A percentile compares a stretch with the other conserved stretches of the same genome.
Conservation (phyloP, 176 grass and related monocot species). For the Ananas comosus region DNA sequence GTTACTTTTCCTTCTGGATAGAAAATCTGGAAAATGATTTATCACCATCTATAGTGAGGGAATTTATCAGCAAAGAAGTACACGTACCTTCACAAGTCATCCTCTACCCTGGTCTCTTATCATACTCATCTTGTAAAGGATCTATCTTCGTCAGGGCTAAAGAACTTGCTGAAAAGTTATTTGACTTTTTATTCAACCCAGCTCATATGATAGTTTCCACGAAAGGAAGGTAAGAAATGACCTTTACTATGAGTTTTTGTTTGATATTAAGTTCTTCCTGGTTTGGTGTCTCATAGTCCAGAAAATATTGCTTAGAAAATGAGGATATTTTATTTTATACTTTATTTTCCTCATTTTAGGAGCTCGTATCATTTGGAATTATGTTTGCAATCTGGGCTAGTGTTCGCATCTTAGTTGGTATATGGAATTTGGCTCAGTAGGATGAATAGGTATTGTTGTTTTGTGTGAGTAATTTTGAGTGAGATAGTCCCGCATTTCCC, state of each 20-base stretch:
- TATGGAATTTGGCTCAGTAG: too few species aligned
- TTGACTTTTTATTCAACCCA: conserved; percentile 1
- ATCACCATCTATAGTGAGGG: not conserved
- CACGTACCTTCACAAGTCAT: not conserved
- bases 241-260: not conserved
- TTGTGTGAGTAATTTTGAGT: too few species aligned
- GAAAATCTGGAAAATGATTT: conserved; percentile 10
- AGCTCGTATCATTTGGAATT: too few species aligned
- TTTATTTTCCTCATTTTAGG: too few species aligned
- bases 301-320: too few species aligned
- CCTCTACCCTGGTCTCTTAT: not conserved
- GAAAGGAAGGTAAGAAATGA: not conserved
- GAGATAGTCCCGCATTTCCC: too few species aligned
- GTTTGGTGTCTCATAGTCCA: too few species aligned
- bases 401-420: too few species aligned
- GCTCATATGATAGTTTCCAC: not conserved
- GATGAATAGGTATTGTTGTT: too few species aligned
- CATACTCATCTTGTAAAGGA: not conserved
- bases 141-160: not conserved
- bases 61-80: not conserved
- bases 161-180: not conserved
- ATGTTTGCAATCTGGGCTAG: too few species aligned
- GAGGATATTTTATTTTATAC: too few species aligned
- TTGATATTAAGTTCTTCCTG: not conserved
- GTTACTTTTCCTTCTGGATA: not conserved